These are phyloP conservation scores for Pestalotiopsis sp. DNA, from an alignment of 2,329 filamentous ascomycete genomes.

Conservation along the genomic window DNA sequence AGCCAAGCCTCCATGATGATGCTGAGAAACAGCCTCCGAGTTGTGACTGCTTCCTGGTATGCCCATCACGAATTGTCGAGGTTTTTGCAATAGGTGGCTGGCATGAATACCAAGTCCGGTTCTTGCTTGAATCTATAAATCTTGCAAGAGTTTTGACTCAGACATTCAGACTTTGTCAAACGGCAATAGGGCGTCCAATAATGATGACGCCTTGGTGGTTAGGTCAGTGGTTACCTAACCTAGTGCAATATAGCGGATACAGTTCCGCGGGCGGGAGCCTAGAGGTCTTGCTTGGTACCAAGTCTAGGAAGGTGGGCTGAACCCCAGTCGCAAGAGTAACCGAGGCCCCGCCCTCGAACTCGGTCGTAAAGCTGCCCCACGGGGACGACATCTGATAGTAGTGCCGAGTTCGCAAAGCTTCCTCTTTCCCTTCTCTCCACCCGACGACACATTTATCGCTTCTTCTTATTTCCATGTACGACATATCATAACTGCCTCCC, in stretches of 20 bases:
- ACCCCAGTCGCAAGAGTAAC: background rate
- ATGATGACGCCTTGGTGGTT: background rate
- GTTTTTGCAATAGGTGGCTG: background rate
- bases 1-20: slow-evolving; percentile 60
- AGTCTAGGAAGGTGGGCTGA: background rate
- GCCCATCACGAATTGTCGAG: background rate
- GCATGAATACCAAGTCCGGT: no score
- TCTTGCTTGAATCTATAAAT: background rate
- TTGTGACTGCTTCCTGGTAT: background rate
- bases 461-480: background rate
- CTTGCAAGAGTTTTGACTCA: background rate
- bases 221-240: background rate
- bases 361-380: background rate
- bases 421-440: background rate
- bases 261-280: background rate
- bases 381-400: background rate
- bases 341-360: background rate
- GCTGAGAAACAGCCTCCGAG: background rate
- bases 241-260: background rate
- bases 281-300: background rate
- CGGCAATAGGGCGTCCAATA: slow-evolving; percentile 3
- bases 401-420: background rate
- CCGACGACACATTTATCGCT: background rate
- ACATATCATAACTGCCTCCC: no score
- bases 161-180: background rate